These are phyloP conservation scores for Phytophthora nicotianae DNA, from an alignment of 352 stramenopile species.

Conservation along the genomic window DNA sequence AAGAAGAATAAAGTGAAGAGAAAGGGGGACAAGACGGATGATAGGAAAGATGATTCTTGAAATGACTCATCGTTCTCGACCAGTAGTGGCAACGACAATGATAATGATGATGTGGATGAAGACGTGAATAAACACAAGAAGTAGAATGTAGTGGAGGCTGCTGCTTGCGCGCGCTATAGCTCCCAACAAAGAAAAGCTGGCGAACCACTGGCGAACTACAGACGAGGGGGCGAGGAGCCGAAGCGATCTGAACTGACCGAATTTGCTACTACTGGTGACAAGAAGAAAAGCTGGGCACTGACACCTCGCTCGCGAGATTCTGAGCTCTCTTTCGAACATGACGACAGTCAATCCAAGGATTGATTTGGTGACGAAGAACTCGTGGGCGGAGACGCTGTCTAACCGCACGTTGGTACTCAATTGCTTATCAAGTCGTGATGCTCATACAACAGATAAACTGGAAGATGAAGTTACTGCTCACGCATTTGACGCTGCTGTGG, in stretches of 20 bases:
- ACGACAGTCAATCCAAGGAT: slow-evolving; percentile 16
- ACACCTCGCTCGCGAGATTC: slow-evolving; percentile 10
- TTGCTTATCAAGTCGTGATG: slow-evolving; percentile 10
- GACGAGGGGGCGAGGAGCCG: too few species aligned
- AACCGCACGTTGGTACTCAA: slow-evolving; percentile 26
- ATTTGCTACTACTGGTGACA: not conserved
- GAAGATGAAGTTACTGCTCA: slow-evolving; percentile 21
- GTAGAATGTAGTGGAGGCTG: slow-evolving; percentile 3
- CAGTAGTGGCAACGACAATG: not conserved
- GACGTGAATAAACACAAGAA: slow-evolving; percentile 7
- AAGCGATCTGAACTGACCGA: too few species aligned
- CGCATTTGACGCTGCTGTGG: slow-evolving; percentile 22
- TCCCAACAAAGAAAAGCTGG: too few species aligned
- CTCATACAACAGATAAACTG: slow-evolving; percentile 12
- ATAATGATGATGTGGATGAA: slow-evolving; percentile 1
- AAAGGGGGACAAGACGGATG: slow-evolving; percentile 1
- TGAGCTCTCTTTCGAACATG: slow-evolving; percentile 13
- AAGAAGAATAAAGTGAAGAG: slow-evolving; percentile 16
- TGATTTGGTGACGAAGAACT: not conserved
- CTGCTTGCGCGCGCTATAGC: too few species aligned
- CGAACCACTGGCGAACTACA: too few species aligned
- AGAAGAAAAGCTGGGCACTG: slow-evolving; percentile 13
- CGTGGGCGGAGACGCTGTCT: slow-evolving; percentile 19
- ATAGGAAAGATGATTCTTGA: not conserved
- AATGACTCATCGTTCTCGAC: not conserved